phyloP scores from a whole-genome alignment of 805 yeast genomes.

The Jamesozyma lodderae region DNA sequence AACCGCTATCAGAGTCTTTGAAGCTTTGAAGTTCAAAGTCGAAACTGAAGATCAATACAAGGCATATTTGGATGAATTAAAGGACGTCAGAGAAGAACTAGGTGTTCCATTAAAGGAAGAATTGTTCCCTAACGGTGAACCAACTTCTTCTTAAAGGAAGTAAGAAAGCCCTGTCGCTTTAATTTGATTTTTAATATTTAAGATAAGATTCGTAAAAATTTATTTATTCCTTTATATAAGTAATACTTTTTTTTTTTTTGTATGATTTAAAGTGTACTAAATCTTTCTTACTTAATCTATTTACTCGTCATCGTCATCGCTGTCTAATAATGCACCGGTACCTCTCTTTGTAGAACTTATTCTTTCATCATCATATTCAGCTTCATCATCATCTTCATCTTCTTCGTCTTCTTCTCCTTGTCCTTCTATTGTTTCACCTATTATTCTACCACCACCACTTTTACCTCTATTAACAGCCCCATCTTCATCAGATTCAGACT shows the following conservation, averaged over 20 bases:
- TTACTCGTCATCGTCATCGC: constrained; percentile 16
- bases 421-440: constrained; percentile 8
- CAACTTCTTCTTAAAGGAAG: not conserved
- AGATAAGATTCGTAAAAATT: constrained; percentile 1
- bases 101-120: constrained; percentile 93
- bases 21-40: constrained; percentile 93
- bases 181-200: not conserved
- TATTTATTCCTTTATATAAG: not conserved
- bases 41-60: constrained; percentile 89
- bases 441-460: not conserved
- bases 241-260: not conserved
- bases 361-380: constrained; percentile 20
- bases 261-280: not conserved
- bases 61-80: constrained; percentile 91
- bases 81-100: constrained; percentile 82
- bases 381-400: constrained; percentile 9
- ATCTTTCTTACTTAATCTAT: not conserved
- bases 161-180: too few species aligned
- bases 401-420: constrained; percentile 10
- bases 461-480: constrained; percentile 2
- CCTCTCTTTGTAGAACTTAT: constrained; percentile 12
- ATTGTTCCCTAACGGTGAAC: constrained; percentile 41
- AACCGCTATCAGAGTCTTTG: constrained; percentile 96
- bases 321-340: constrained; percentile 15
- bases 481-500: constrained; percentile 30